phyloP scores from a whole-genome alignment of 1,284 basidiomycete species.

The Earliella scabrosa region DNA sequence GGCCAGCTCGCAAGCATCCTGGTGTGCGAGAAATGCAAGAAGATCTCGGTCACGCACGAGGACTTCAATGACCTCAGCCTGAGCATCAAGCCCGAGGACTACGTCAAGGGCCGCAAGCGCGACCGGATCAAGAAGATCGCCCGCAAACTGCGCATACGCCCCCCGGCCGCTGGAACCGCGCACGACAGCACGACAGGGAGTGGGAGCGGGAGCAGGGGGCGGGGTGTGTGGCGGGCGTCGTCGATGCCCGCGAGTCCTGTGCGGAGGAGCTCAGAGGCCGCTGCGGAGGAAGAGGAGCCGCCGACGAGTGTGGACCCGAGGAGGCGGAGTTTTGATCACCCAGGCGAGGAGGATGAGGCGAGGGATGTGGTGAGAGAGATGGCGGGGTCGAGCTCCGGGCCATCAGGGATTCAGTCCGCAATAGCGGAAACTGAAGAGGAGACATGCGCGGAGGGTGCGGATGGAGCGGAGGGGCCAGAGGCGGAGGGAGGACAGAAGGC shows the following conservation, averaged over 20 bases:
- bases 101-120: constrained; percentile 65
- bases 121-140: constrained; percentile 75
- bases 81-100: constrained; percentile 83
- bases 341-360: constrained; percentile 24
- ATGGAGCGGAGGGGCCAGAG: constrained; percentile 25
- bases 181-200: constrained; percentile 11
- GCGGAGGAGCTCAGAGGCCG: constrained; percentile 29
- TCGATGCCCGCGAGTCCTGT: constrained; percentile 38
- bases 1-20: constrained; percentile 88
- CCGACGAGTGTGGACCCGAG: constrained; percentile 32
- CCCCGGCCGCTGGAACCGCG: constrained; percentile 10
- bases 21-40: constrained; percentile 92
- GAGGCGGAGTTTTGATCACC: constrained; percentile 33
- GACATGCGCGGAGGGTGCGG: constrained; percentile 17
- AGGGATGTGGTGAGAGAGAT: constrained; percentile 21
- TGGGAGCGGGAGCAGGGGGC: constrained; percentile 9
- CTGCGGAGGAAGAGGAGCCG: constrained; percentile 27
- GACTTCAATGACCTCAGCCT: constrained; percentile 94
- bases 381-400: constrained; percentile 1
- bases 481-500: constrained; percentile 30
- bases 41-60: constrained; percentile 90
- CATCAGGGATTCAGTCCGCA: constrained; percentile 4
- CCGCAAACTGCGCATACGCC: constrained; percentile 54
- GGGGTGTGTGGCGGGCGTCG: constrained; percentile 29
- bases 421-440: constrained; percentile 23